Evolutionary conservation across 2,329 filamentous ascomycete species (phyloP).

Genomic region (Cladosporium sp.): DNA sequence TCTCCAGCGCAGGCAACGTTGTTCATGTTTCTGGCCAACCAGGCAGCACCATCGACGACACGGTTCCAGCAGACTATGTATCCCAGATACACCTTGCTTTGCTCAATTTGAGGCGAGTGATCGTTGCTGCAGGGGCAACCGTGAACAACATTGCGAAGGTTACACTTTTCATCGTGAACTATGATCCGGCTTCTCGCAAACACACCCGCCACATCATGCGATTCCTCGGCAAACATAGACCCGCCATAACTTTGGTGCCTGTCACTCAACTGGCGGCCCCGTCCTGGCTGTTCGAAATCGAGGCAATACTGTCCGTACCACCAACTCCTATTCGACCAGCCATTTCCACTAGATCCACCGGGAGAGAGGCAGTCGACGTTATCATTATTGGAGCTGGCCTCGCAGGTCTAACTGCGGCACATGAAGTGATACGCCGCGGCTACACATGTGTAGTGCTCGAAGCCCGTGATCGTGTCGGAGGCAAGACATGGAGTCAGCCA

Average conservation of each 20-base stretch:
- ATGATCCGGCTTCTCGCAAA: conserved; percentile 19
- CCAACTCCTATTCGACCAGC: not conserved
- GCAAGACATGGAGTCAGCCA: conserved; percentile 45
- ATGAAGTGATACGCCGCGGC: conserved; percentile 25
- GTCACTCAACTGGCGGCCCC: conserved; percentile 24
- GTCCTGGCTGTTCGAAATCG: conserved; percentile 25
- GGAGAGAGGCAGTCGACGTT: conserved; percentile 24
- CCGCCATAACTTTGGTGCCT: conserved; percentile 22
- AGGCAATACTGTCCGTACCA: conserved; percentile 22
- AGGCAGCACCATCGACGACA: conserved; percentile 21
- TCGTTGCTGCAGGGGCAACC: conserved; percentile 24
- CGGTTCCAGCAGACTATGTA: conserved; percentile 18
- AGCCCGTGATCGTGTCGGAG: conserved; percentile 32
- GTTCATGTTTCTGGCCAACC: conserved; percentile 22
- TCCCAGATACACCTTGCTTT: conserved; percentile 24
- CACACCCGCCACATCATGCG: conserved; percentile 20
- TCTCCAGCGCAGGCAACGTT: not conserved
- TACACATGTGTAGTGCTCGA: conserved; percentile 29
- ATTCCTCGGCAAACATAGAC: conserved; percentile 25
- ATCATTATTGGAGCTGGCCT: conserved; percentile 32
- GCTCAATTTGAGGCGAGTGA: conserved; percentile 19
- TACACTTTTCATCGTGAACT: conserved; percentile 26
- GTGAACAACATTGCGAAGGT: conserved; percentile 24
- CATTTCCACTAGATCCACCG: not conserved
- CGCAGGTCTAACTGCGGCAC: conserved; percentile 28